Evolutionary conservation across 257 asterid genomes (phyloP).

Genomic region (Salvia hispanica): DNA sequence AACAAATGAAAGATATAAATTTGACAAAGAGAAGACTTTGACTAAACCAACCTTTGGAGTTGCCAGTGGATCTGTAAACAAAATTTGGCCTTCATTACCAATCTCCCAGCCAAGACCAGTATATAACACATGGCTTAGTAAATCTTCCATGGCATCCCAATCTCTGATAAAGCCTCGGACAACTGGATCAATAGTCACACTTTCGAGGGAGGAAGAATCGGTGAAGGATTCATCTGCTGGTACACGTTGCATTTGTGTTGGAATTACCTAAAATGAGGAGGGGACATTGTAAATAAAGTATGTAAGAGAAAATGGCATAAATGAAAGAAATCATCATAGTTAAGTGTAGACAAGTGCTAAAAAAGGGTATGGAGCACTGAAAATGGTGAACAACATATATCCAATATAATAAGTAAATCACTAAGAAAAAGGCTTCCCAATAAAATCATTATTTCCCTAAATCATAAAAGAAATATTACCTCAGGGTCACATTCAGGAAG

Average conservation of each 20-base stretch:
- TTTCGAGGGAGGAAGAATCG: constrained; percentile 62
- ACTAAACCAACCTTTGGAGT: constrained; percentile 91
- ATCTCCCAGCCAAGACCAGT: constrained; percentile 93
- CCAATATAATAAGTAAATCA: constrained; percentile 7
- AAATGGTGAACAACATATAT: constrained; percentile 5
- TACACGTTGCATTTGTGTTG: constrained; percentile 77
- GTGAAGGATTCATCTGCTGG: constrained; percentile 60
- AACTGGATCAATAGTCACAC: constrained; percentile 72
- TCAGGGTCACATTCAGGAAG: constrained; percentile 28
- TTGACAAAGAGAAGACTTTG: constrained; percentile 20
- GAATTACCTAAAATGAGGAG: constrained; percentile 56
- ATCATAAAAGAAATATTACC: constrained; percentile 30
- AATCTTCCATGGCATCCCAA: constrained; percentile 99
- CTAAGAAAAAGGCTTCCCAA: constrained; percentile 15
- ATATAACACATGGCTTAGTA: constrained; percentile 74
- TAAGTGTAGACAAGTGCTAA: background rate
- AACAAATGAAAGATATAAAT: constrained; percentile 6
- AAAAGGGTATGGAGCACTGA: constrained; percentile 11
- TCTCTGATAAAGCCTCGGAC: constrained; percentile 79
- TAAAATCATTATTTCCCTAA: constrained; percentile 16
- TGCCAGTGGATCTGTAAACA: constrained; percentile 90
- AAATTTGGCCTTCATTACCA: constrained; percentile 94
- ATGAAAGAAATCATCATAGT: background rate
- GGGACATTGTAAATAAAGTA: constrained; percentile 15
- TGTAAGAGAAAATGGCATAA: background rate